Conservation (phyloP, 768 basidiomycete genomes). For the Calocybe gangraenosa region DNA sequence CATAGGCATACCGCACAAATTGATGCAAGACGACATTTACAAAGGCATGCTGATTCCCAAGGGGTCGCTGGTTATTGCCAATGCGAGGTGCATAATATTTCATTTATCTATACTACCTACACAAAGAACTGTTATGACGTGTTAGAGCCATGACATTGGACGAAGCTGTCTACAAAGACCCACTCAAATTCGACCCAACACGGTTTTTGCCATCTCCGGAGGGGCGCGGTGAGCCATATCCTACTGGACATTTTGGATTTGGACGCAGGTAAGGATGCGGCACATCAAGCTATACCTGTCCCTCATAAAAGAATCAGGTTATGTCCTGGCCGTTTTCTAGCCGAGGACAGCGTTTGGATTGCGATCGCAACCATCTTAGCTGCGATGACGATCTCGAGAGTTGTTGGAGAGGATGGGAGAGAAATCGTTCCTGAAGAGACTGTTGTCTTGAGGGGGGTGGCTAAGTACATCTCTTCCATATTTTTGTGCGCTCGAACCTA, state of each 20-base stretch:
- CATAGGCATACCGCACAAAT: too few relatives aligned
- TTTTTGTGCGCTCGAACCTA: conserved; percentile 25
- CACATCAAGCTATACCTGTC: neutral
- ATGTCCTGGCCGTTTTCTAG: conserved; percentile 23
- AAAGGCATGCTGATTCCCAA: too few relatives aligned
- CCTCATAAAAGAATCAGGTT: neutral
- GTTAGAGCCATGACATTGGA: too few relatives aligned
- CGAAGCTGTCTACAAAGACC: too few relatives aligned
- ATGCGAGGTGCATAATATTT: conserved; percentile 7
- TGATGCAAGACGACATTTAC: too few relatives aligned
- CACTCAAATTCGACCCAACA: conserved; percentile 7
- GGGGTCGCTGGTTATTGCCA: conserved; percentile 12
- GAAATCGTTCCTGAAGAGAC: conserved; percentile 4
- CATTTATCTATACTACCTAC: too few relatives aligned
- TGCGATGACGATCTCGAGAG: too few relatives aligned
- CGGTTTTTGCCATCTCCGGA: conserved; percentile 15
- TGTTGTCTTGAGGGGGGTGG: neutral
- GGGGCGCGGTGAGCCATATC: conserved; percentile 12
- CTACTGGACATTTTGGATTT: conserved; percentile 12
- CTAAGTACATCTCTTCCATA: neutral
- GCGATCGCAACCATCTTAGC: conserved; percentile 8
- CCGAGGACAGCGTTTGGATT: conserved; percentile 33
- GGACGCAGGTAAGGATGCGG: conserved; percentile 9
- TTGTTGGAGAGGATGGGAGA: too few relatives aligned
- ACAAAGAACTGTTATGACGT: neutral